phyloP scores from a whole-genome alignment of 179 eudicot species.

The Silene noctiflora region DNA sequence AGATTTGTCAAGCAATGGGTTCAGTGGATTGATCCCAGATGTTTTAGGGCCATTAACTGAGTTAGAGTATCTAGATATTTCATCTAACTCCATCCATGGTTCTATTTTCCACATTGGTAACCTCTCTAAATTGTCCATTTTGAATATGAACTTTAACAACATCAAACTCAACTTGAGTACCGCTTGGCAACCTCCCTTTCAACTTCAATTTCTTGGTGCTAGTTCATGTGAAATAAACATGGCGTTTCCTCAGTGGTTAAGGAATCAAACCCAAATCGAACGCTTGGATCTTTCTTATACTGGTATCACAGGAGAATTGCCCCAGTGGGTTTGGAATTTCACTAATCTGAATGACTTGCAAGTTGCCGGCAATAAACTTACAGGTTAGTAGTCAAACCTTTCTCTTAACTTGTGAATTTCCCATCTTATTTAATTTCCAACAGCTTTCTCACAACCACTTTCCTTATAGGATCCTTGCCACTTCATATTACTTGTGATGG shows the following conservation, averaged over 20 bases:
- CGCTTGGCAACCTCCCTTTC: conserved; percentile 15
- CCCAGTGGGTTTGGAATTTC: conserved; percentile 5
- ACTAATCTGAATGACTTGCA: not conserved
- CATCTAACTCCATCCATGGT: conserved; percentile 13
- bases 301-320: conserved; percentile 10
- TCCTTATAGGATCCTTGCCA: conserved; percentile 7
- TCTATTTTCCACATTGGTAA: not conserved
- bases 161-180: not conserved
- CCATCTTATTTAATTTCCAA: not conserved
- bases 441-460: not conserved
- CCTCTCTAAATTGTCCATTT: conserved; percentile 12
- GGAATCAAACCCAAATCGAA: conserved; percentile 6
- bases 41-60: not conserved
- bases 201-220: not conserved
- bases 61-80: conserved; percentile 8
- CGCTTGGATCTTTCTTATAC: conserved; percentile 11
- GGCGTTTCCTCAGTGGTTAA: conserved; percentile 5
- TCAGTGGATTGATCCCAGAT: conserved; percentile 5
- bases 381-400: conserved; percentile 3
- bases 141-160: not conserved
- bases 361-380: conserved; percentile 3
- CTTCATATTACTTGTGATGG: not conserved
- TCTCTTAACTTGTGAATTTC: not conserved
- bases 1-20: not conserved
- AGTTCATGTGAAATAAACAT: conserved; percentile 2